phyloP scores from a whole-genome alignment of 2,329 filamentous ascomycete genomes.

The Colletotrichum ledebouriae region DNA sequence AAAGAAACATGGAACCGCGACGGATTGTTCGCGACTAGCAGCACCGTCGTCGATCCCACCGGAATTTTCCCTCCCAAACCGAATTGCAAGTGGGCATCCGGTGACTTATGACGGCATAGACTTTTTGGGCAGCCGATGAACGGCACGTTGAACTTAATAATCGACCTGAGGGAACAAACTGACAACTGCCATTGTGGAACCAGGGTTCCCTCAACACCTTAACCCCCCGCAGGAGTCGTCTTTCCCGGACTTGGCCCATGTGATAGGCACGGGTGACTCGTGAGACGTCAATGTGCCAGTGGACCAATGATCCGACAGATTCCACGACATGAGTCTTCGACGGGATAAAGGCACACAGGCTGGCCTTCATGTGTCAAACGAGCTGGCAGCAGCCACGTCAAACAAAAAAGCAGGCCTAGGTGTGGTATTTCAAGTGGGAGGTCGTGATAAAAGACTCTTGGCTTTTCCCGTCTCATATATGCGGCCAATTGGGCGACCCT shows the following conservation, averaged over 20 bases:
- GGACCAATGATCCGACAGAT: slow-evolving; percentile 11
- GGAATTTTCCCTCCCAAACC: not conserved
- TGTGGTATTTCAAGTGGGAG: not conserved
- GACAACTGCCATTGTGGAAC: not conserved
- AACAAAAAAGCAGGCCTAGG: not conserved
- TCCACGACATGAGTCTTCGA: slow-evolving; percentile 1
- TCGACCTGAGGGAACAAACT: not conserved
- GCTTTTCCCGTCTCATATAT: slow-evolving; percentile 24
- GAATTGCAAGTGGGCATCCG: slow-evolving; percentile 17
- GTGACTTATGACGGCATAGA: slow-evolving; percentile 36
- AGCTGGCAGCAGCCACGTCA: slow-evolving; percentile 6
- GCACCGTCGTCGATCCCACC: slow-evolving; percentile 28
- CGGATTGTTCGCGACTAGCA: slow-evolving; percentile 25
- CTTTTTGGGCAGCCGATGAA: slow-evolving; percentile 30
- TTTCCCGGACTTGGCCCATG: not conserved
- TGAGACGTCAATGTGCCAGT: slow-evolving; percentile 27
- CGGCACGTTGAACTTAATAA: slow-evolving; percentile 18
- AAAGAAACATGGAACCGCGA: slow-evolving; percentile 3
- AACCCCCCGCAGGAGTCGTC: too few relatives aligned
- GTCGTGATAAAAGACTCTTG: slow-evolving; percentile 23
- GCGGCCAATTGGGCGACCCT: not conserved
- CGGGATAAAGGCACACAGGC: slow-evolving; percentile 21
- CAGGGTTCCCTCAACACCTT: too few relatives aligned
- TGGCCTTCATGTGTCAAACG: slow-evolving; percentile 18
- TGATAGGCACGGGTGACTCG: slow-evolving; percentile 2